These are phyloP conservation scores for Sporothrix globosa DNA, from an alignment of 2,329 filamentous ascomycete genomes.

Conservation along the genomic window DNA sequence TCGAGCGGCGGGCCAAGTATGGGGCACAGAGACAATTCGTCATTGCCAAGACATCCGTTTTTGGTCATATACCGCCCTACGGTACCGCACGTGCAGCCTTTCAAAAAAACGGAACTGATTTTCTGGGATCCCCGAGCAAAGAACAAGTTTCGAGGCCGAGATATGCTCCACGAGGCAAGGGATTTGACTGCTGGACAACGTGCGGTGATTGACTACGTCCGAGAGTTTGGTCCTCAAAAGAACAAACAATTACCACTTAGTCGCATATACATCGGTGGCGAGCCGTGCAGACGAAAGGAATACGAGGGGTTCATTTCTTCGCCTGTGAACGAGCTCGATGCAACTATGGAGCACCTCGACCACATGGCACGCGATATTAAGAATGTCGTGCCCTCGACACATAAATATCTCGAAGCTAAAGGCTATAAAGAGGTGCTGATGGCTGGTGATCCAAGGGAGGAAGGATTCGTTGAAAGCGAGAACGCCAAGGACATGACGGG, in stretches of 20 bases:
- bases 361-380: conserved; percentile 43
- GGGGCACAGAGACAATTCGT: conserved; percentile 31
- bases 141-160: conserved; percentile 37
- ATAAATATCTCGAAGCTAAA: conserved; percentile 39
- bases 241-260: conserved; percentile 44
- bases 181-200: conserved; percentile 54
- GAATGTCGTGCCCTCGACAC: conserved; percentile 45
- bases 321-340: background rate
- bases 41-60: conserved; percentile 53
- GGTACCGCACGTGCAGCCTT: conserved; percentile 44
- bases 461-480: background rate
- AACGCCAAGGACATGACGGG: background rate
- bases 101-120: conserved; percentile 51
- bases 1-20: conserved; percentile 41
- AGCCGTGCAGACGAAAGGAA: conserved; percentile 36
- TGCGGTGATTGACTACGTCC: conserved; percentile 48
- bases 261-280: conserved; percentile 53
- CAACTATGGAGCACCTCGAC: conserved; percentile 44
- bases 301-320: background rate
- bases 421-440: conserved; percentile 48
- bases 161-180: conserved; percentile 37
- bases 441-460: background rate
- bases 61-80: conserved; percentile 53
- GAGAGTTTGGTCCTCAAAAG: conserved; percentile 40
- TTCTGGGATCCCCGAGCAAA: conserved; percentile 56